Percentiles rank a stretch among this genome's conserved stretches.
These are phyloP conservation scores for Wallacemonas rigidus DNA, from an alignment of 208 protist genomes.

Conservation along the genomic window DNA sequence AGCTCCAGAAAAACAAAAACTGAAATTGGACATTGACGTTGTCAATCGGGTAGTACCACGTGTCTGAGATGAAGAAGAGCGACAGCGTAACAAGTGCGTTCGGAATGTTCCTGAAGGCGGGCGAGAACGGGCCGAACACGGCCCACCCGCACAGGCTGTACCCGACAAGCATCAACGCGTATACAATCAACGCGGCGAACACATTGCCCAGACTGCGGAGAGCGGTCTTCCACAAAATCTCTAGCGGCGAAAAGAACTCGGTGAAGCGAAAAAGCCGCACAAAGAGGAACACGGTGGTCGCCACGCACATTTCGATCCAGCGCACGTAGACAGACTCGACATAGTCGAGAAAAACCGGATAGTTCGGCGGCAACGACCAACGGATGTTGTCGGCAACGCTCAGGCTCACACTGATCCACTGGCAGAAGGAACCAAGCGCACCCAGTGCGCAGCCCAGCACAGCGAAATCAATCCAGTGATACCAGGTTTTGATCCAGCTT, in stretches of 20 bases:
- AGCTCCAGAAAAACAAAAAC: conserved; percentile 33
- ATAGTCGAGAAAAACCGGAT: conserved; percentile 20
- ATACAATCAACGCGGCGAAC: conserved; percentile 20
- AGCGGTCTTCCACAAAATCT: conserved; percentile 12
- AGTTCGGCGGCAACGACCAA: conserved; percentile 12
- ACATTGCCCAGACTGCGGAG: not conserved
- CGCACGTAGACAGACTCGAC: conserved; percentile 15
- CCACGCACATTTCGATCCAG: conserved; percentile 3
- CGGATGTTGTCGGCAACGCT: conserved; percentile 6
- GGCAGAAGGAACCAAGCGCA: conserved; percentile 21
- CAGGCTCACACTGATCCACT: conserved; percentile 17
- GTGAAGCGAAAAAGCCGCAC: conserved; percentile 30
- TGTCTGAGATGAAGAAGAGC: conserved; percentile 22
- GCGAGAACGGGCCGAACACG: conserved; percentile 26
- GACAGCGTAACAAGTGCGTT: conserved; percentile 23
- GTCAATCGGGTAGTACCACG: conserved; percentile 20
- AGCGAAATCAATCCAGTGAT: conserved; percentile 28
- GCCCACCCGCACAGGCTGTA: conserved; percentile 35
- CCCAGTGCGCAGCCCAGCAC: conserved; percentile 21
- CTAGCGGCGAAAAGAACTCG: conserved; percentile 16
- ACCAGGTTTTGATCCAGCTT: conserved; percentile 18
- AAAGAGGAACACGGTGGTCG: conserved; percentile 31
- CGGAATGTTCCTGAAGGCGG: conserved; percentile 21
- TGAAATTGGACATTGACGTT: conserved; percentile 18
- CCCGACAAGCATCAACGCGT: conserved; percentile 24